These are phyloP conservation scores for Teratosphaeria gauchensis DNA, from an alignment of 2,329 filamentous ascomycete genomes.

Conservation along the genomic window DNA sequence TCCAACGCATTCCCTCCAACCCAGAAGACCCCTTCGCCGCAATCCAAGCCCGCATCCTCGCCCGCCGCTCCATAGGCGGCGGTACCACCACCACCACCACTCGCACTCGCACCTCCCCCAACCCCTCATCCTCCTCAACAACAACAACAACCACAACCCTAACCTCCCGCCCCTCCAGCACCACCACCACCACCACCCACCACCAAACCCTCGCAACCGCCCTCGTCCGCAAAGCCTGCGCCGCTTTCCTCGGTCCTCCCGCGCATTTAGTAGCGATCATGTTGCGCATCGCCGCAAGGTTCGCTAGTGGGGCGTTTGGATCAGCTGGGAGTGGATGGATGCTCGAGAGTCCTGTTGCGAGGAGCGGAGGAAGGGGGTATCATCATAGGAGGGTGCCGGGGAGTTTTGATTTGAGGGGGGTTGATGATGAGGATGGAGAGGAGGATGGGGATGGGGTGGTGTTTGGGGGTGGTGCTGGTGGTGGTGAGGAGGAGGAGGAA, in stretches of 20 bases:
- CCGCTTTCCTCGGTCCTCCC: slow-evolving; percentile 71
- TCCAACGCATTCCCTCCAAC: not conserved
- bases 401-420: slow-evolving; percentile 34
- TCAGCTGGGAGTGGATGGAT: slow-evolving; percentile 9
- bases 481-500: slow-evolving; percentile 11
- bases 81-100: slow-evolving; percentile 19
- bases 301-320: slow-evolving; percentile 43
- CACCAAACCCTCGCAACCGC: slow-evolving; percentile 25
- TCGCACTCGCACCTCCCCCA: slow-evolving; percentile 34
- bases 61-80: slow-evolving; percentile 23
- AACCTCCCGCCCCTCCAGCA: slow-evolving; percentile 4
- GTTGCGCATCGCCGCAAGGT: slow-evolving; percentile 68
- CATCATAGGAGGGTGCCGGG: slow-evolving; percentile 50
- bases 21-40: slow-evolving; percentile 21
- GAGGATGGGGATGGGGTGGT: not conserved
- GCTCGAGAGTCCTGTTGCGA: slow-evolving; percentile 15
- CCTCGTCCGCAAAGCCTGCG: slow-evolving; percentile 66
- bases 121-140: slow-evolving; percentile 14
- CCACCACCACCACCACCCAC: not conserved
- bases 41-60: slow-evolving; percentile 26
- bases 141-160: slow-evolving; percentile 4
- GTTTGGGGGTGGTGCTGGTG: too few species aligned
- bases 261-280: slow-evolving; percentile 69
- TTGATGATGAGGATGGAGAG: slow-evolving; percentile 37
- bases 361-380: slow-evolving; percentile 4